These are phyloP conservation scores for Rhynchospora tenuis DNA, from an alignment of 176 grass and related monocot species.

Conservation along the genomic window DNA sequence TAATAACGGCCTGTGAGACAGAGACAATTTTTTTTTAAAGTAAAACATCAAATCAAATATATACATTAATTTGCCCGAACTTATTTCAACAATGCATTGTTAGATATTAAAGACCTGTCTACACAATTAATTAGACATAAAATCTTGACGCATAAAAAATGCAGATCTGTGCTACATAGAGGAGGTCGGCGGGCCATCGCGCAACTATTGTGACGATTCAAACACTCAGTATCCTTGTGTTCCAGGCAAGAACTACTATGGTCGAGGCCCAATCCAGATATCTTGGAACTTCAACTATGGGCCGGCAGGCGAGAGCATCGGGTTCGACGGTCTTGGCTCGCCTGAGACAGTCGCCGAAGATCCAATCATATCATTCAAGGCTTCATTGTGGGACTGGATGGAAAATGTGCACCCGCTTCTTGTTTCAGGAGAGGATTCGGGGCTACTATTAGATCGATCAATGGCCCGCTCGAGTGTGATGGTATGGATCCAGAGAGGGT, in stretches of 20 bases:
- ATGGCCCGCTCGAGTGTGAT: constrained; percentile 43
- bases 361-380: constrained; percentile 50
- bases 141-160: background rate
- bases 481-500: constrained; percentile 43
- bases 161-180: constrained; percentile 94
- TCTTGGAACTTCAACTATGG: constrained; percentile 98
- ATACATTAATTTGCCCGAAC: no score
- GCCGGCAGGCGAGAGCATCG: constrained; percentile 62
- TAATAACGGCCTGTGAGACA: no score
- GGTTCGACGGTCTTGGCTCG: constrained; percentile 63
- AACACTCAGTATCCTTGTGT: constrained; percentile 53
- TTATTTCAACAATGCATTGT: no score
- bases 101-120: no score
- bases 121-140: background rate
- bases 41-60: no score
- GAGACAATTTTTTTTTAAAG: background rate
- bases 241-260: constrained; percentile 65
- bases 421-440: constrained; percentile 38
- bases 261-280: constrained; percentile 66
- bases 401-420: constrained; percentile 38
- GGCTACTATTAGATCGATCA: constrained; percentile 33
- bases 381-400: constrained; percentile 84
- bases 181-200: constrained; percentile 60
- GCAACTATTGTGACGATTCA: constrained; percentile 57
- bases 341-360: constrained; percentile 70